Base-by-base conservation (phyloP, 805 yeast genomes). In the Ogataea parapolymorpha region DNA sequence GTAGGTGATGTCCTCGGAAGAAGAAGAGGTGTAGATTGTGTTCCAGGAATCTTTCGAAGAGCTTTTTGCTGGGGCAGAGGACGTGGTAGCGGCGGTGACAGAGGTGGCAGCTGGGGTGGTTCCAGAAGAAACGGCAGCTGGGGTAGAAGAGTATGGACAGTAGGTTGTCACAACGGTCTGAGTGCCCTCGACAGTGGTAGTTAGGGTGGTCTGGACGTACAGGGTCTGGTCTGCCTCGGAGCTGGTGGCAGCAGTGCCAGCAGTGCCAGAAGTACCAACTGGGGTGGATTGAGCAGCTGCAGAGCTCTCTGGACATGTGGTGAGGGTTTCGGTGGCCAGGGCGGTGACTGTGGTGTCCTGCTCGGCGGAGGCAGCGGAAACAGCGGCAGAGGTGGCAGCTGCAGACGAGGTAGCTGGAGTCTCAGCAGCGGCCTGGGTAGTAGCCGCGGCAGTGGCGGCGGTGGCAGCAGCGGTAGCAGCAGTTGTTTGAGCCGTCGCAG, bases 121-220 rank as follows among this genome's bases (percentile, higher is more conserved):
- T 4, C 12, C 32, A 2, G 39, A 9, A 12, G 39, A 34, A 15
- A 45, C 29, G 23, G 54, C 49, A 11, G 46, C 34, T 24, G 18
- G 12, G 23, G 14, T 15, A 20, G 23, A 7, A 35, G 28, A 25
- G 26, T 34, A 6, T 22, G 51, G 53, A 33, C 55, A 48, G 56
- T 45, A 51, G 38, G 56, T 54, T 41, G 54, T 51, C 51, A 40
- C 49, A 13, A 39, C 48, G 36, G 57, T 53, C 26, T 38, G 37
- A 9, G 30, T 35, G 31, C 53, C 50, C 31, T 34, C 20, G 10
- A 46, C 26, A 35, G 49, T 42, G 25, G 49, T 41, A n/a, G 45
- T 46, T 27, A 42, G 45, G 40, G 49, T 31, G 18, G 49, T 22
- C 31, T 25, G 24, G 13, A 42, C 42, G 37, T 32, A 42, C 15